Evolutionary conservation across 768 basidiomycete species (phyloP), one percentile per base, ranked within the genome.

Genomic region (Trametes cubensis): DNA sequence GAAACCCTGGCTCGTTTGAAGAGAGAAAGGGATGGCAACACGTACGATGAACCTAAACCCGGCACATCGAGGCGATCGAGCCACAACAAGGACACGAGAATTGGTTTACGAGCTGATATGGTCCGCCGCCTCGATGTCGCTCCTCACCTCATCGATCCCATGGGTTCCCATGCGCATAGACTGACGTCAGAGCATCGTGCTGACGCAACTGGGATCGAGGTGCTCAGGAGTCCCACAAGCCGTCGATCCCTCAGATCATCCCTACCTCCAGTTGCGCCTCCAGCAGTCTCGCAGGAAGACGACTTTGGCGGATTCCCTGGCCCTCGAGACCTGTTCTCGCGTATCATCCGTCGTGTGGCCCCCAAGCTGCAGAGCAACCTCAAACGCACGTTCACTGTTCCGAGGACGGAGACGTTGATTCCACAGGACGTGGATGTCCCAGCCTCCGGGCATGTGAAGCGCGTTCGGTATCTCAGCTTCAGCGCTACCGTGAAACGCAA

Each of bases 401-500:
- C 89, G 2, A 74, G 78, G 2, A 86, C 89, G n/a, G 81, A 79
- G 18, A 86, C 89, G 3, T 71, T 88, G 30, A 39, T 73, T 17
- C 66, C 67, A 52, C 66, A 26, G 4, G 60, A 42, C 4, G 21
- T 40, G 2, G 2, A 21, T 20, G 13, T 42, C 6, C 42, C 25
- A 14, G 14, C 38, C 6, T 30, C 44, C 11, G 56, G 55, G 6
- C 40, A 55, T 2, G 57, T 61, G 18, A 81, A 77, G 67, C 73
- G 75, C 15, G 92, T 89, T 4, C 77, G 88, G 0, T 94, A 97
- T 72, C 85, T 97, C 57, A 81, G 87, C 5, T 94, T 96, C 71
- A 83, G 89, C 45, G 87, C 92, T 0, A 72, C 81, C 3, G 90
- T 95, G 21, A 88, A 89, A 0, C 80, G 86, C 30, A 94, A 94